Evolutionary conservation across 768 basidiomycete genomes (phyloP).

Genomic region (Hygrocybe punicea): DNA sequence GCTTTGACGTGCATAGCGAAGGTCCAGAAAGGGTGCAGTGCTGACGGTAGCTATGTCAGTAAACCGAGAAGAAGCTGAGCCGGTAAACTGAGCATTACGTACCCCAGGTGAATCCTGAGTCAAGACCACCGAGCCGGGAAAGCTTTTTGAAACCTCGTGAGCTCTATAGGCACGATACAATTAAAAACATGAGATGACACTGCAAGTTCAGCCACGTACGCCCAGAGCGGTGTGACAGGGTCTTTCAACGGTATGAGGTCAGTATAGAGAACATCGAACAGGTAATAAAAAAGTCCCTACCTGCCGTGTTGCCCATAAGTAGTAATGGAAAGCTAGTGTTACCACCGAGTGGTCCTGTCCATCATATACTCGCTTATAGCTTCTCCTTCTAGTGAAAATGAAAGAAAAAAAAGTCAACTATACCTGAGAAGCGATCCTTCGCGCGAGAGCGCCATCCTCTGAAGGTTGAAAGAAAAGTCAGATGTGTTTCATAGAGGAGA

Average conservation of each 20-base stretch:
- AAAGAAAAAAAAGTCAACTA: neutral
- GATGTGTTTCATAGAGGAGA: neutral
- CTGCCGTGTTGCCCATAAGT: constrained; percentile 41
- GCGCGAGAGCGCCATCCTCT: constrained; percentile 31
- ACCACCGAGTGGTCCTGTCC: constrained; percentile 33
- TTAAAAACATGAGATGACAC: neutral
- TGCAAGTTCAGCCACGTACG: neutral
- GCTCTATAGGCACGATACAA: constrained; percentile 30
- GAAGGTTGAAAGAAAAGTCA: neutral
- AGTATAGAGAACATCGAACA: neutral
- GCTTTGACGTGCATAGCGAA: constrained; percentile 22
- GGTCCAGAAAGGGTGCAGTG: constrained; percentile 20
- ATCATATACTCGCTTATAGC: neutral
- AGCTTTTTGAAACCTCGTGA: constrained; percentile 37
- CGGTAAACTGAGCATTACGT: constrained; percentile 8
- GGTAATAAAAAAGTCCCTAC: constrained; percentile 13
- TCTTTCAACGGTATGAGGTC: constrained; percentile 5
- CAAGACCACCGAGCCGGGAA: constrained; percentile 39
- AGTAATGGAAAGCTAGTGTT: constrained; percentile 42
- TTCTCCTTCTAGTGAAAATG: neutral
- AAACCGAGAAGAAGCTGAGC: neutral
- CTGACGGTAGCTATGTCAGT: constrained; percentile 3
- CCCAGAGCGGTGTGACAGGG: constrained; percentile 17
- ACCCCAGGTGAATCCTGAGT: constrained; percentile 44
- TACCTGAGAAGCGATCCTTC: constrained; percentile 22